Evolutionary conservation across 805 yeast species (phyloP).

Genomic region (Barnettozyma sucrosica): DNA sequence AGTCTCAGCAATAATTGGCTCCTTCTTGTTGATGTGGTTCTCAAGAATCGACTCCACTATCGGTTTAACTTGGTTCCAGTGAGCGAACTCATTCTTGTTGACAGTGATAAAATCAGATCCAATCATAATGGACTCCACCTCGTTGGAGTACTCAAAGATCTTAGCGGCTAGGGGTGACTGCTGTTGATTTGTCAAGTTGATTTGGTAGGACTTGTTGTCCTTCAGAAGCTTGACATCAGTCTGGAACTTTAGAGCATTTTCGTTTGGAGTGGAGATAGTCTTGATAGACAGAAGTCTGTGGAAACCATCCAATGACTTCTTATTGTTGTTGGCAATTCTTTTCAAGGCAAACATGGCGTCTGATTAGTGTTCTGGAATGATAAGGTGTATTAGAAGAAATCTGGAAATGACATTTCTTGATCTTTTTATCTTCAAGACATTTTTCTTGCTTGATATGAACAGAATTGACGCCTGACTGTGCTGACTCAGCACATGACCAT

Average conservation of each 20-base stretch:
- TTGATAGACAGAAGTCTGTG: slow-evolving; percentile 26
- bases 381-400: background rate
- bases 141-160: slow-evolving; percentile 46
- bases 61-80: slow-evolving; percentile 71
- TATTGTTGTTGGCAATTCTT: background rate
- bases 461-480: background rate
- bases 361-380: background rate
- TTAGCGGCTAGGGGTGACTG: slow-evolving; percentile 60
- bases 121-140: slow-evolving; percentile 66
- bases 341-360: slow-evolving; percentile 5
- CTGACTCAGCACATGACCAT: background rate
- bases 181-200: slow-evolving; percentile 20
- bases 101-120: slow-evolving; percentile 72
- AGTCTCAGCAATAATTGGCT: slow-evolving; percentile 22
- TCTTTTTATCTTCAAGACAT: background rate
- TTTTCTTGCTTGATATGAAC: background rate
- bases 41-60: slow-evolving; percentile 48
- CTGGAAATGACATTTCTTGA: background rate
- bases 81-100: slow-evolving; percentile 57
- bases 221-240: slow-evolving; percentile 30
- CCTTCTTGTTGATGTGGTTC: slow-evolving; percentile 27
- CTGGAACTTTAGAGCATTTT: slow-evolving; percentile 66
- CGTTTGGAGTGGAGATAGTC: slow-evolving; percentile 65
- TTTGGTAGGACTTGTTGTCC: slow-evolving; percentile 19
- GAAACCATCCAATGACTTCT: background rate